Evolutionary conservation across 805 yeast species (phyloP).

Genomic region (Saturnispora saitoi): DNA sequence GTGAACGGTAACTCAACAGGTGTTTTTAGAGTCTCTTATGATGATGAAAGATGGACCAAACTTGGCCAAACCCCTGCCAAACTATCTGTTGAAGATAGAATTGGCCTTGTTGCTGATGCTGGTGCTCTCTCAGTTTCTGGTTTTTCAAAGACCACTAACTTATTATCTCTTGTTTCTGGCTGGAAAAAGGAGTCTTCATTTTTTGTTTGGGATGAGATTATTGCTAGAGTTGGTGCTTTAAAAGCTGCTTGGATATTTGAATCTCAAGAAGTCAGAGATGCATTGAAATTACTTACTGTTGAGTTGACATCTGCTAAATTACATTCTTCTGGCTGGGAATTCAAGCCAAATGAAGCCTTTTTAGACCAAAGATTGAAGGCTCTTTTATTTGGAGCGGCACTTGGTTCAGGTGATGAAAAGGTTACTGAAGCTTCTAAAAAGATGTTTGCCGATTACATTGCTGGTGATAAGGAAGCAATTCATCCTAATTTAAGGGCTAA

Average conservation of each 20-base stretch:
- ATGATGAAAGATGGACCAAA: constrained; percentile 29
- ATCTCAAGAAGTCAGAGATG: constrained; percentile 25
- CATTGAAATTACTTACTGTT: constrained; percentile 28
- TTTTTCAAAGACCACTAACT: constrained; percentile 33
- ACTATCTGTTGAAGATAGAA: constrained; percentile 42
- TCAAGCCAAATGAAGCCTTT: constrained; percentile 62
- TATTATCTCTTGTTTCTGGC: constrained; percentile 37
- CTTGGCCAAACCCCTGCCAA: constrained; percentile 32
- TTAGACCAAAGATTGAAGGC: constrained; percentile 33
- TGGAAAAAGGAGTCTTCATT: constrained; percentile 33
- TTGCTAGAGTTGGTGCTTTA: constrained; percentile 31
- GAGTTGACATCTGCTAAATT: constrained; percentile 21
- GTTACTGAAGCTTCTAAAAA: constrained; percentile 24
- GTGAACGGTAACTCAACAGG: constrained; percentile 46
- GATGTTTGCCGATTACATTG: constrained; percentile 23
- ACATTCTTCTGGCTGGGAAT: constrained; percentile 67
- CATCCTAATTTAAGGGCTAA: constrained; percentile 40
- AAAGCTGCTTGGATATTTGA: constrained; percentile 33
- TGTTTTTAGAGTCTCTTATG: constrained; percentile 46
- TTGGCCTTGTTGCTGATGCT: constrained; percentile 50
- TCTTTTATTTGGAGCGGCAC: constrained; percentile 36
- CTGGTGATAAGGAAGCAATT: constrained; percentile 27
- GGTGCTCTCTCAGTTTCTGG: constrained; percentile 45
- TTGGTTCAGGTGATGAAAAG: constrained; percentile 32
- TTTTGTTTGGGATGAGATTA: constrained; percentile 52